Conservation (phyloP, 768 basidiomycete species). For the Lactarius quietus region DNA sequence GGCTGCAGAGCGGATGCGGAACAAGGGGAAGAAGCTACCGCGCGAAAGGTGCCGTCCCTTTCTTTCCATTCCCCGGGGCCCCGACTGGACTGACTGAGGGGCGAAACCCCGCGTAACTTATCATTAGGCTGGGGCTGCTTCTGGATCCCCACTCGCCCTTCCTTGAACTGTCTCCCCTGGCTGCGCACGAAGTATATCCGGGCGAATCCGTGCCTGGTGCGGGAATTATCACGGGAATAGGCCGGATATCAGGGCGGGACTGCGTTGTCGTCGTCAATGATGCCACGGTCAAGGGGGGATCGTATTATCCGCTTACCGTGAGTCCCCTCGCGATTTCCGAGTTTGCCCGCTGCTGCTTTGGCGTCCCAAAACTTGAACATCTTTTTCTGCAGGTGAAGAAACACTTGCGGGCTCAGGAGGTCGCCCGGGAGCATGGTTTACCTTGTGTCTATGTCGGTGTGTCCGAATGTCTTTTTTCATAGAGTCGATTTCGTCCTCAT, state of each 20-base stretch:
- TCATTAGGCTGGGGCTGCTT: conserved; percentile 44
- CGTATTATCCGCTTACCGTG: conserved; percentile 85
- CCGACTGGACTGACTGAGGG: background rate
- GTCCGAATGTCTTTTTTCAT: conserved; percentile 28
- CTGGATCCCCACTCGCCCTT: conserved; percentile 88
- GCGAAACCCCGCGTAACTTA: background rate
- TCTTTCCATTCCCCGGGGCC: background rate
- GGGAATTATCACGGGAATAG: conserved; percentile 81
- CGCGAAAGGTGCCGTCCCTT: conserved; percentile 62
- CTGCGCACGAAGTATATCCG: conserved; percentile 84
- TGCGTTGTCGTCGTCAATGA: conserved; percentile 94
- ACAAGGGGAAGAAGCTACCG: conserved; percentile 78
- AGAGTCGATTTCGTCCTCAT: conserved; percentile 19
- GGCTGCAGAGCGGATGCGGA: conserved; percentile 69
- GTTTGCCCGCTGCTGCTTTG: background rate
- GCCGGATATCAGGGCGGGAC: conserved; percentile 71
- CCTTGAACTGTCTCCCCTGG: conserved; percentile 80
- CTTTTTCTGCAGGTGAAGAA: conserved; percentile 71
- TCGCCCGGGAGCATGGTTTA: conserved; percentile 85
- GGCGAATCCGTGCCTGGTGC: conserved; percentile 77
- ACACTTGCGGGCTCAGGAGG: conserved; percentile 89
- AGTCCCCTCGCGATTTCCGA: conserved; percentile 25
- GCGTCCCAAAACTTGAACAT: background rate
- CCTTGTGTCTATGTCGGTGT: conserved; percentile 91
- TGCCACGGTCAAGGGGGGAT: conserved; percentile 89